Evolutionary conservation across 1,284 basidiomycete species (phyloP), one percentile per base, ranked within the genome.

Genomic region (Meira miltonrushii): DNA sequence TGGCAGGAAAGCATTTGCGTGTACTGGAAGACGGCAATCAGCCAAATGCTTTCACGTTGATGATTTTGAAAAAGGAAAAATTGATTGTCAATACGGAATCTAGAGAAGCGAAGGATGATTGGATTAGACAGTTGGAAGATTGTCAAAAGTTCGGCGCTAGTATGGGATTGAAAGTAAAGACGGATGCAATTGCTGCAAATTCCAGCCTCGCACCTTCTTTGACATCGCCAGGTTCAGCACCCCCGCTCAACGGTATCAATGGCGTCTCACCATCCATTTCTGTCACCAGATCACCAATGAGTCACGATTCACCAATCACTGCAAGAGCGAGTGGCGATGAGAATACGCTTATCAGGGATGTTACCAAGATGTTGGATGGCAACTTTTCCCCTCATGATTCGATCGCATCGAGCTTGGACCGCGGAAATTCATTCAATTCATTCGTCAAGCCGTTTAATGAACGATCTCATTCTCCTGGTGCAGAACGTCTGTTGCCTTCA

Each of bases 61-160:
- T 85, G 37, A 86, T 98, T 62, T 87, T 98, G 86, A 83, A 86
- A 66, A 95, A 93, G 80, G 95, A 97, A 79, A 86, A 83, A 9
- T 79, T 98, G 59, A 81, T 83, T 39, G 75, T 97, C 21, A 84
- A 87, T 64, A 81, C 84, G 15, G 83, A 86, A 58, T 88, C 88
- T 2, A 80, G 80, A 38, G 81, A 85, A 40, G 81, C 83, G 23
- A 85, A 90, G 63, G 85, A 90, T 67, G 81, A 82, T 58, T 82
- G 92, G 71, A 78, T 90, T 44, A 78, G 81, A n/a, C 88, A 90
- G 69, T 85, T 97, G 77, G 82, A 82, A 47, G 90, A 91, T 38
- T 93, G 90, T 72, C 88, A 90, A 62, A 86, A 88, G 25, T 90
- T 91, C 77, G 89, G 90, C 37, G 80, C 82, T 39, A 83, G 83